These are phyloP conservation scores for Globisporangium carolinianum DNA, from an alignment of 352 stramenopile genomes.

Conservation along the genomic window DNA sequence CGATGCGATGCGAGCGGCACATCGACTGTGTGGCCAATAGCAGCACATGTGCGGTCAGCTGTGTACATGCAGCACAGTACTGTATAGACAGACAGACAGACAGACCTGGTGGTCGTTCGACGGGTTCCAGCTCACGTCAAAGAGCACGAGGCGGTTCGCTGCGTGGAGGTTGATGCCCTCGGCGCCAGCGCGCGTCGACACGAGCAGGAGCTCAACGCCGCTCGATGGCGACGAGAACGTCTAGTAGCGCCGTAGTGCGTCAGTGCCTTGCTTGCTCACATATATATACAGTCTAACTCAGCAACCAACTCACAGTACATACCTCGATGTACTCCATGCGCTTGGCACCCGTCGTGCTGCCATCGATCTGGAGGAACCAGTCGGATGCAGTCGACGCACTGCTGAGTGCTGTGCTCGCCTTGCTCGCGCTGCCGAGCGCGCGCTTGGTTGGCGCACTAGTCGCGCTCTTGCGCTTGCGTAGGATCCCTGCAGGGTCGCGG, in stretches of 20 bases:
- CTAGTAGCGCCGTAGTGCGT: constrained; percentile 14
- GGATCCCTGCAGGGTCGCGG: constrained; percentile 50
- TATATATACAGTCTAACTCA: background rate
- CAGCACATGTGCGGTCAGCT: background rate
- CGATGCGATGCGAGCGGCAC: constrained; percentile 89
- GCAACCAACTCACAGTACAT: constrained; percentile 1
- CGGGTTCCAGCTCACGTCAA: constrained; percentile 90
- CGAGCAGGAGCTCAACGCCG: constrained; percentile 59
- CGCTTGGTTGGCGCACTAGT: constrained; percentile 7
- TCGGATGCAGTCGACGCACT: constrained; percentile 17
- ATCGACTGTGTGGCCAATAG: constrained; percentile 56
- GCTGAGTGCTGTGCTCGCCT: background rate
- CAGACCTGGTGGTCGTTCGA: constrained; percentile 84
- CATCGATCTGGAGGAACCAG: constrained; percentile 81
- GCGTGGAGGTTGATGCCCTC: constrained; percentile 88
- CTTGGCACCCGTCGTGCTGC: constrained; percentile 62
- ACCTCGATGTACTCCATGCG: constrained; percentile 85
- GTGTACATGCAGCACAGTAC: too few relatives aligned
- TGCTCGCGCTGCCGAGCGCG: background rate
- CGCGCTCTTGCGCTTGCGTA: constrained; percentile 34
- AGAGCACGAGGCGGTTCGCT: constrained; percentile 87
- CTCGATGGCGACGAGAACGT: constrained; percentile 52
- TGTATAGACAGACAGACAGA: background rate
- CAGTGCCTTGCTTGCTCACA: background rate
- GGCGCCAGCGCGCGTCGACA: constrained; percentile 75